Evolutionary conservation across 805 yeast species (phyloP).

Genomic region (Nakazawaea ishiwadae): DNA sequence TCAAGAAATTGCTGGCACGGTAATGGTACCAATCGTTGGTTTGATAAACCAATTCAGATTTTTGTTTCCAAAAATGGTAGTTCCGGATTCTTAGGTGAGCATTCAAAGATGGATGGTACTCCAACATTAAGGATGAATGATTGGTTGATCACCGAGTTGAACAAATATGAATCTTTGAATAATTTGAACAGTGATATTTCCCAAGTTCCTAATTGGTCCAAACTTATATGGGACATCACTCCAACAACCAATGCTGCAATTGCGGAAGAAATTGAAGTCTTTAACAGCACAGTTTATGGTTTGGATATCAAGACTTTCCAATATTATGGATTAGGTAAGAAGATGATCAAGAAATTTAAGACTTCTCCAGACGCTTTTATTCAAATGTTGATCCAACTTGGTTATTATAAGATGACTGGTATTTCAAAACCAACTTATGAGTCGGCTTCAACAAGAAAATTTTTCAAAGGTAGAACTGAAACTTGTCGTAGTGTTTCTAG

Average conservation of each 20-base stretch:
- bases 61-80: slow-evolving; percentile 76
- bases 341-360: slow-evolving; percentile 76
- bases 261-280: slow-evolving; percentile 48
- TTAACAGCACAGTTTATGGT: slow-evolving; percentile 46
- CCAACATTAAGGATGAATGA: slow-evolving; percentile 89
- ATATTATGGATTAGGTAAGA: slow-evolving; percentile 82
- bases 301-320: slow-evolving; percentile 79
- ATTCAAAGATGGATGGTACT: slow-evolving; percentile 97
- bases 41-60: slow-evolving; percentile 87
- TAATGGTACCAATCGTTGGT: slow-evolving; percentile 86
- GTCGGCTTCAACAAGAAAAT: slow-evolving; percentile 90
- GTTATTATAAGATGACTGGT: slow-evolving; percentile 80
- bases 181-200: slow-evolving; percentile 18
- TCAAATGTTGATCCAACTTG: slow-evolving; percentile 88
- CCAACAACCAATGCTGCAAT: slow-evolving; percentile 49
- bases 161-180: slow-evolving; percentile 28
- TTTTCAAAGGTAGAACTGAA: slow-evolving; percentile 88
- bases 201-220: slow-evolving; percentile 17
- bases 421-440: slow-evolving; percentile 88
- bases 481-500: slow-evolving; percentile 80
- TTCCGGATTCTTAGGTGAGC: slow-evolving; percentile 95
- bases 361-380: slow-evolving; percentile 90
- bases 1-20: slow-evolving; percentile 92
- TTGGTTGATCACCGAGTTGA: slow-evolving; percentile 55
- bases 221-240: slow-evolving; percentile 55